phyloP scores from a whole-genome alignment of 768 basidiomycete species.

The Boletales sp. region DNA sequence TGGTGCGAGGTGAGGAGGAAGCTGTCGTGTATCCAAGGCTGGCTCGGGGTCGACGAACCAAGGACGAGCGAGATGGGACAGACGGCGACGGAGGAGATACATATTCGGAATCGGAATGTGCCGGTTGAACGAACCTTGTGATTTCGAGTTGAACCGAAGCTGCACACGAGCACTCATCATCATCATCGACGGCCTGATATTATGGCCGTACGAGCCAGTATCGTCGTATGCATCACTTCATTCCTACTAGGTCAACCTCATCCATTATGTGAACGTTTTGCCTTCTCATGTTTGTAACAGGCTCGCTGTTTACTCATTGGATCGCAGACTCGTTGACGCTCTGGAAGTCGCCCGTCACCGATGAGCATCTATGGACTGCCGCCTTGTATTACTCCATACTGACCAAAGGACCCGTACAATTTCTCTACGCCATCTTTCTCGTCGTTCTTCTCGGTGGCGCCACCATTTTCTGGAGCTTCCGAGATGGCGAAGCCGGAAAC shows the following conservation, averaged over 20 bases:
- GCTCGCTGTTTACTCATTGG: conserved; percentile 85
- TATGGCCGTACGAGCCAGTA: conserved; percentile 70
- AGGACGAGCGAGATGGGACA: conserved; percentile 32
- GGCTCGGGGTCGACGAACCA: conserved; percentile 66
- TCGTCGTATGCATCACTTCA: conserved; percentile 74
- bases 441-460: conserved; percentile 57
- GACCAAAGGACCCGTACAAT: conserved; percentile 55
- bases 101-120: conserved; percentile 9
- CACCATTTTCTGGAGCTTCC: conserved; percentile 74
- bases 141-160: conserved; percentile 10
- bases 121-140: conserved; percentile 16
- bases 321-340: conserved; percentile 89
- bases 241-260: conserved; percentile 65
- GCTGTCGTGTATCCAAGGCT: conserved; percentile 3
- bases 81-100: conserved; percentile 16
- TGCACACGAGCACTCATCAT: too few relatives aligned
- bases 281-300: conserved; percentile 33
- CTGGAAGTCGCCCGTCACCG: conserved; percentile 86
- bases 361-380: conserved; percentile 78
- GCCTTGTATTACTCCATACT: conserved; percentile 81
- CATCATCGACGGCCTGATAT: conserved; percentile 8
- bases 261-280: too few relatives aligned
- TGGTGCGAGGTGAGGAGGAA: conserved; percentile 26
- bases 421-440: conserved; percentile 54
- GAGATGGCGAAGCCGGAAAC: conserved; percentile 75